Conservation (phyloP, 2,329 filamentous ascomycete species). For the Davidsoniella virescens region DNA sequence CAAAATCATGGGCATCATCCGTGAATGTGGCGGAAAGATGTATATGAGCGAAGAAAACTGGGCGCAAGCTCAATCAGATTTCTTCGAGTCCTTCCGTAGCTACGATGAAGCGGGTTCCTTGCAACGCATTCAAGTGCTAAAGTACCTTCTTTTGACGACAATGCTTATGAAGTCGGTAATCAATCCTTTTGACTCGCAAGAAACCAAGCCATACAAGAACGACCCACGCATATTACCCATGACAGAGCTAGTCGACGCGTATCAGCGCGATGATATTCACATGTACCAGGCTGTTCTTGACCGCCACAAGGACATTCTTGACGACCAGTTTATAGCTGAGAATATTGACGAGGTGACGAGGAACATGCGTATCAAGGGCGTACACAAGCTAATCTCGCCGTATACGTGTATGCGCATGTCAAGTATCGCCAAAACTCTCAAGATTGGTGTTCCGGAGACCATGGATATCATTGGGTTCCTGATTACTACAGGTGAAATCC, state of each 20-base stretch:
- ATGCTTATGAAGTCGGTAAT: conserved; percentile 99
- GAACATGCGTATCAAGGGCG: conserved; percentile 92
- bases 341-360: conserved; percentile 98
- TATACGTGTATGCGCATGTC: conserved; percentile 81
- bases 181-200: conserved; percentile 96
- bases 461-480: conserved; percentile 92
- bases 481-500: conserved; percentile 77
- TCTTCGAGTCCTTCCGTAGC: conserved; percentile 97
- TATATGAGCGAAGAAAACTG: conserved; percentile 99
- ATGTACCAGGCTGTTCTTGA: conserved; percentile 77
- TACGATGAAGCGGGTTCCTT: conserved; percentile 89
- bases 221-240: conserved; percentile 91
- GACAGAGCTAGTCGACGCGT: conserved; percentile 93
- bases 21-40: conserved; percentile 98
- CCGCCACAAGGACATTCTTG: conserved; percentile 73
- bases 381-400: conserved; percentile 82
- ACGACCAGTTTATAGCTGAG: conserved; percentile 91
- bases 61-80: conserved; percentile 92
- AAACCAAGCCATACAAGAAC: conserved; percentile 95
- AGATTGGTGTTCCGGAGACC: conserved; percentile 71
- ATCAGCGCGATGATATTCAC: conserved; percentile 88
- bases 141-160: conserved; percentile 88
- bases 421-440: conserved; percentile 78
- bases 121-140: conserved; percentile 91
- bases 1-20: conserved; percentile 98